Percentiles rank a stretch among this genome's conserved stretches.
phyloP scores from a whole-genome alignment of 1,284 basidiomycete species.

The Rhodotorula sp. region DNA sequence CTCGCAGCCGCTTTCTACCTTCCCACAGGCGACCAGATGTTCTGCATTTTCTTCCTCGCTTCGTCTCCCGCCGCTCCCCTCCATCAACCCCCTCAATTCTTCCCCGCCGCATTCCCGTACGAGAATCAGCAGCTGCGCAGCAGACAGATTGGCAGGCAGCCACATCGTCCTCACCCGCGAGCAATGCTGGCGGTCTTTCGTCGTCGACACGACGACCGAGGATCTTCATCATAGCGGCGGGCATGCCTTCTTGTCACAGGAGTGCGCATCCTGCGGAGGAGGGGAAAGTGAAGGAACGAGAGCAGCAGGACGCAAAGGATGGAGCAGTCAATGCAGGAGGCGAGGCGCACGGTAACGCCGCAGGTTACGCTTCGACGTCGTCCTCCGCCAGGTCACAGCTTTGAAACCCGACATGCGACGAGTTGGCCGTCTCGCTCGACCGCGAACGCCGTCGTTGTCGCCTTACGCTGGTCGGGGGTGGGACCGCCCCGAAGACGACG shows the following conservation, averaged over 20 bases:
- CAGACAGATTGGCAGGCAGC: no score
- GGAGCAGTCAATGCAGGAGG: background rate
- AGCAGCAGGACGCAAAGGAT: background rate
- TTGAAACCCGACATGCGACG: constrained; percentile 7
- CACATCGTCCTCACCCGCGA: constrained; percentile 1
- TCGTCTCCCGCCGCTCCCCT: constrained; percentile 1
- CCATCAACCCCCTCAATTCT: background rate
- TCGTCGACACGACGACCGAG: background rate
- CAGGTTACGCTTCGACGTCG: background rate
- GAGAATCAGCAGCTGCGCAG: no score
- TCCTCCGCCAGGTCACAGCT: background rate
- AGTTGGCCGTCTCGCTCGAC: constrained; percentile 8
- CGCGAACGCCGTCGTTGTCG: background rate
- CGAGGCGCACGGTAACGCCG: background rate
- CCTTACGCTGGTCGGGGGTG: background rate
- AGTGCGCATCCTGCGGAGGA: background rate
- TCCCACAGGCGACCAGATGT: constrained; percentile 11
- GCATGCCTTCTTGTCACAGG: constrained; percentile 1
- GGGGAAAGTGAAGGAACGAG: background rate
- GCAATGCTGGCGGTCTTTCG: background rate
- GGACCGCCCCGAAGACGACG: no score
- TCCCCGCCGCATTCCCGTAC: background rate
- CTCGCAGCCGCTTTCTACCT: constrained; percentile 14
- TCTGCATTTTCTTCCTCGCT: constrained; percentile 8
- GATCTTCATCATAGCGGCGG: constrained; percentile 7